phyloP scores from a whole-genome alignment of 345 rosid species.

The Eucalyptus erythrocorys region DNA sequence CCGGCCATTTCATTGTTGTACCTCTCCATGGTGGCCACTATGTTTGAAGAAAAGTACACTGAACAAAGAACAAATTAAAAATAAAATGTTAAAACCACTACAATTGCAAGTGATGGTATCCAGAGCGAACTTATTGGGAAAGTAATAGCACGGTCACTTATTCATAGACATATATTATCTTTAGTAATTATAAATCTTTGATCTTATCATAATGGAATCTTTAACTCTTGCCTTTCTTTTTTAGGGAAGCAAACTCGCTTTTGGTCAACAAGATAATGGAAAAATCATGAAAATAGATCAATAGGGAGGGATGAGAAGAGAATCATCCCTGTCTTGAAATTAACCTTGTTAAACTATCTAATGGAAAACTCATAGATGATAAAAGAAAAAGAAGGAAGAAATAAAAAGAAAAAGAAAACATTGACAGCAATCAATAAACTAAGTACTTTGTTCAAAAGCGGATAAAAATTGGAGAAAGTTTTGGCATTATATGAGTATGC shows the following conservation, averaged over 20 bases:
- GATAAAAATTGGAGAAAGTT: background rate
- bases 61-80: background rate
- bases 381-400: background rate
- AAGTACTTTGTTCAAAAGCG: background rate
- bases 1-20: constrained; percentile 25
- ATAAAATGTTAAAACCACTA: too few species aligned
- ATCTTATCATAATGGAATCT: background rate
- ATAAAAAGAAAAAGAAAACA: too few species aligned
- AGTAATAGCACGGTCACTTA: background rate
- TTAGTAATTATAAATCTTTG: background rate
- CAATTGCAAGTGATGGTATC: background rate
- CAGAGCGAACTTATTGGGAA: background rate
- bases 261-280: background rate
- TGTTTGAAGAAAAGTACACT: constrained; percentile 49
- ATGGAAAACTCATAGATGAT: background rate
- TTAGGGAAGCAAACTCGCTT: background rate
- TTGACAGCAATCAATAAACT: background rate
- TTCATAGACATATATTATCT: background rate
- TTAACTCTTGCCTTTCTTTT: background rate
- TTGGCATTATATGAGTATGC: background rate
- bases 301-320: background rate
- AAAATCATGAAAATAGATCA: background rate
- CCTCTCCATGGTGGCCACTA: constrained; percentile 26
- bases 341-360: background rate
- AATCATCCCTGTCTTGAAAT: background rate